Evolutionary conservation across 192 early-diverging fungal genomes (phyloP).

Genomic region (Paraglomus occultum): DNA sequence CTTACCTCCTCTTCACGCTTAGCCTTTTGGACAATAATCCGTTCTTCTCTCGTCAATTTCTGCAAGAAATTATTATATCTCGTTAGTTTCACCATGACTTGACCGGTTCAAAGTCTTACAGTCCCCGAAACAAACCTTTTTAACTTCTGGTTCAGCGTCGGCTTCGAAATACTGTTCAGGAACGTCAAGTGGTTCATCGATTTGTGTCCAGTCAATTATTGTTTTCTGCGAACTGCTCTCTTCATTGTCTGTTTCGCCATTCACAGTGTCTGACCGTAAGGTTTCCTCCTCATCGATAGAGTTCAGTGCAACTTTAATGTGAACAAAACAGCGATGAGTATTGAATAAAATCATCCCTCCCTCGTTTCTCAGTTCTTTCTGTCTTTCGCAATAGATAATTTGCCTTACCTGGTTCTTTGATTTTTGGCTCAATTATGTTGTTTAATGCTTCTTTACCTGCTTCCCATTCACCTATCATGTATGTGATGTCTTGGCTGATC

Average conservation of each 20-base stretch:
- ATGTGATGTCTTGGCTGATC: slow-evolving; percentile 44
- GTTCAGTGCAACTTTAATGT: not conserved
- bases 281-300: slow-evolving; percentile 29
- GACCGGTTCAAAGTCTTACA: not conserved
- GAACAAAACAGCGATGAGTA: not conserved
- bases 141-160: slow-evolving; percentile 31
- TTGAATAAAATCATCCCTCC: not conserved
- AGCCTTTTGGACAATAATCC: slow-evolving; percentile 45
- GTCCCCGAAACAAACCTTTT: not conserved
- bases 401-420: slow-evolving; percentile 2
- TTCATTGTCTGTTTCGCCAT: not conserved
- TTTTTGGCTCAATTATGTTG: slow-evolving; percentile 37
- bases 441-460: slow-evolving; percentile 44
- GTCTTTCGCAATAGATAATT: not conserved
- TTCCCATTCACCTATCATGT: slow-evolving; percentile 54
- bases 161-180: slow-evolving; percentile 48
- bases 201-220: slow-evolving; percentile 20
- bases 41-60: slow-evolving; percentile 48
- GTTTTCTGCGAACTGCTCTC: slow-evolving; percentile 15
- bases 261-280: slow-evolving; percentile 23
- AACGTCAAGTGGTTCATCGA: slow-evolving; percentile 24
- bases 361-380: not conserved
- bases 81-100: not conserved
- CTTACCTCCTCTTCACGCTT: slow-evolving; percentile 45
- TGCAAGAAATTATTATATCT: not conserved